Percentiles rank a stretch among this genome's conserved stretches.
Evolutionary conservation across 1,139 yeast species (phyloP).

Genomic region (Sugiyamaella neomexicana): DNA sequence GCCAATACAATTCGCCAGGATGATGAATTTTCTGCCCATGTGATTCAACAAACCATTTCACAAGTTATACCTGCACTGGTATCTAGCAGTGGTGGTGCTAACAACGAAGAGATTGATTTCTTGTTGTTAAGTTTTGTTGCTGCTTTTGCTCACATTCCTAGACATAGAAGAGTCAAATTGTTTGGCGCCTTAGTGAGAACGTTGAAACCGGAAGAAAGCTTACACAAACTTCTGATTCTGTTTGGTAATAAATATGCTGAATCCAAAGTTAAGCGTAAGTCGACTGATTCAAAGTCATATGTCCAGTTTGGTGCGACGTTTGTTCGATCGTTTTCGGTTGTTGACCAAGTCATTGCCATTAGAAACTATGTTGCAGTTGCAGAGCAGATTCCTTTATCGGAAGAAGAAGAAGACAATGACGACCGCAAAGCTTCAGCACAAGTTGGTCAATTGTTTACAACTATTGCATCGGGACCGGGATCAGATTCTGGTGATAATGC

Average conservation of each 20-base stretch:
- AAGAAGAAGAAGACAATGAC: background rate
- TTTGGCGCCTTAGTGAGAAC: conserved; percentile 78
- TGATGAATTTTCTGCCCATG: conserved; percentile 90
- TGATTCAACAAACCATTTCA: conserved; percentile 86
- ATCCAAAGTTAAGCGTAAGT: conserved; percentile 54
- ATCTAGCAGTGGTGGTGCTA: conserved; percentile 52
- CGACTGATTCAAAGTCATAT: conserved; percentile 63
- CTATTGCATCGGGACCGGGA: background rate
- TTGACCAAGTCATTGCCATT: conserved; percentile 67
- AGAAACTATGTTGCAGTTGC: conserved; percentile 48
- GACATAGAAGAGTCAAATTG: conserved; percentile 88
- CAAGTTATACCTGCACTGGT: conserved; percentile 91
- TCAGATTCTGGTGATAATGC: conserved; percentile 1
- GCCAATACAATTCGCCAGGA: conserved; percentile 96
- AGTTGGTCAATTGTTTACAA: conserved; percentile 11
- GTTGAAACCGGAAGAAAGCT: conserved; percentile 63
- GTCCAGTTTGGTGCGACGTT: conserved; percentile 73
- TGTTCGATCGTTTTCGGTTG: conserved; percentile 62
- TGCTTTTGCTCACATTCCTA: conserved; percentile 93
- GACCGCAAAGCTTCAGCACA: too few relatives aligned
- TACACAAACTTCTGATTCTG: conserved; percentile 72
- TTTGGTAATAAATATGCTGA: conserved; percentile 75
- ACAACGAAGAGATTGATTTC: conserved; percentile 72
- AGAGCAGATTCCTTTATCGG: conserved; percentile 15
- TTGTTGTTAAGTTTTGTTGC: conserved; percentile 84